Percentiles rank a stretch among this genome's conserved stretches.
Conservation (phyloP, 306 rosid genomes). For the Cicer judaicum region DNA sequence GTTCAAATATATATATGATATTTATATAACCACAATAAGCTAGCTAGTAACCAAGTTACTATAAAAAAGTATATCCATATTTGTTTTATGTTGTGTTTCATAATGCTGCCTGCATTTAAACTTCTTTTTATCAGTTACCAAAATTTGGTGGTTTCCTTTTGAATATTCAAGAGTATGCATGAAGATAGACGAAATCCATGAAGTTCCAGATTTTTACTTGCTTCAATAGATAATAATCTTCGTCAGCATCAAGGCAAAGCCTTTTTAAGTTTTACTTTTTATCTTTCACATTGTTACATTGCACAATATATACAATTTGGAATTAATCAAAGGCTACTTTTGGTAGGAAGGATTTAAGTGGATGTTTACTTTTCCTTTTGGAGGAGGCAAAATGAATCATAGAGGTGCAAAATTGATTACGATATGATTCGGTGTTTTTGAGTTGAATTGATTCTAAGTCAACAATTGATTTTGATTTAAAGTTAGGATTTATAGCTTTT, state of each 20-base stretch:
- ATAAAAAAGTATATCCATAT: not conserved
- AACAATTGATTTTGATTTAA: too few relatives aligned
- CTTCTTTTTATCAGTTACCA: not conserved
- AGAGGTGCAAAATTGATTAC: too few relatives aligned
- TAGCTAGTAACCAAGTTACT: not conserved
- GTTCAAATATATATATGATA: too few relatives aligned
- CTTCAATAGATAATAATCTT: not conserved
- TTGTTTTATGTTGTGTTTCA: conserved; percentile 22
- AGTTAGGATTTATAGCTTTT: too few relatives aligned
- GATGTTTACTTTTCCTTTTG: too few relatives aligned
- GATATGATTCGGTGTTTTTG: too few relatives aligned
- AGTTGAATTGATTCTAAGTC: too few relatives aligned
- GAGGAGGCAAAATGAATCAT: too few relatives aligned
- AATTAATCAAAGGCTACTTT: not conserved
- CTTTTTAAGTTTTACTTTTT: not conserved
- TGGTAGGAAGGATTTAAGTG: too few relatives aligned
- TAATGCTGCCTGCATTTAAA: not conserved
- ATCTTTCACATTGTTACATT: not conserved
- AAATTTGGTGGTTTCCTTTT: not conserved
- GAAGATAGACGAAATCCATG: conserved; percentile 30
- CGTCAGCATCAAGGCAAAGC: too few relatives aligned
- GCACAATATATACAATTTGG: not conserved
- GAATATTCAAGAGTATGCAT: conserved; percentile 25
- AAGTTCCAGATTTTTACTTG: conserved; percentile 11
- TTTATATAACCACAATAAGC: not conserved